Evolutionary conservation across 139 green algal genomes (phyloP), one percentile per base, ranked within the genome.

Genomic region (Desmodesmus armatus): DNA sequence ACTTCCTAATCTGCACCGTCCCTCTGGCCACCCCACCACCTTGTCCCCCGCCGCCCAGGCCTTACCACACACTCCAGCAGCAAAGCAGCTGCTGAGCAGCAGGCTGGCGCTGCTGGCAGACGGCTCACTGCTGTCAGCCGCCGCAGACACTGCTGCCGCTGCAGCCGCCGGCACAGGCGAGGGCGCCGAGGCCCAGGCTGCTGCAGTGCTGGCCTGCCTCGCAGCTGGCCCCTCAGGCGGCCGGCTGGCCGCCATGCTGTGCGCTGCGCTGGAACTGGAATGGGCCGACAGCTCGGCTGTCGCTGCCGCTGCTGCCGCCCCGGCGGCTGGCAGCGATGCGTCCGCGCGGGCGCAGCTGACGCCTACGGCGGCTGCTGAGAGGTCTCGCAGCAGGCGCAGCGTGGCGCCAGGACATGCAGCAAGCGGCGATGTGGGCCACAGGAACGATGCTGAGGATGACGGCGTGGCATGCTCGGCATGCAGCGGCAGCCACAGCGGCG

Each of bases 241-340:
- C 49, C 91, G 89, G 84, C 78, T 91, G 53, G 71, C 70, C n/a
- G 88, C 85, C 11, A 58, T 87, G 67, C 84, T 91, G 31, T 80
- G 41, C 27, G 63, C 60, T 25, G 83, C 82, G 21, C 51, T 91
- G 23, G 79, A 75, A 49, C 49, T 90, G 23, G 23, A 62, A 27
- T 86, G 80, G 80, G 23, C 4, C 43, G 35, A 58, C 79, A 63
- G 65, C 43, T 27, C 60, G 7, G 37, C 9, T 17, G 60, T 11
- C 15, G n/a, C 25, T 35, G 62, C 58, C 11, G 40, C 27, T 35
- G 51, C 49, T 23, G 74, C 21, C n/a, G 44, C 72, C 27, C n/a
- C 3, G 1, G 27, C 29, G 17, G 72, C 2, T n/a, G 43, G 1
- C 11, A 39, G 35, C 4, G 55, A 82, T 72, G 23, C 47, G n/a